A percentile compares a stretch with the other conserved stretches of the same genome.
Evolutionary conservation across 1,284 basidiomycete genomes (phyloP).

Genomic region (Phenoliferia sp.): DNA sequence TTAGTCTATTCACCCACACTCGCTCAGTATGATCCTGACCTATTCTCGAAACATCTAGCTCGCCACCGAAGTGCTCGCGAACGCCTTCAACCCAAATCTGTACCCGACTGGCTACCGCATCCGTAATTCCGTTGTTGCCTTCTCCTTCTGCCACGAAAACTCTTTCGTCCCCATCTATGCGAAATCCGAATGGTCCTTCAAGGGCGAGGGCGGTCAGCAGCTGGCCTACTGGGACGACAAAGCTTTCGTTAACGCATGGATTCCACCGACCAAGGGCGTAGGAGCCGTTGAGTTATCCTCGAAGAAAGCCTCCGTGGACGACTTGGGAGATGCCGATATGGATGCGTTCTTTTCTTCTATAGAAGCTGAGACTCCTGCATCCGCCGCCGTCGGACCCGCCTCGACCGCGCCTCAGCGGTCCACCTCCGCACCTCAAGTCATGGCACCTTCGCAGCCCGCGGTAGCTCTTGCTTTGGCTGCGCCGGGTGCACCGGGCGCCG

Average conservation of each 20-base stretch:
- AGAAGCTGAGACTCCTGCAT: slow-evolving; percentile 17
- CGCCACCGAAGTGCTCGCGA: slow-evolving; percentile 29
- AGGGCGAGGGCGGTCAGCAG: slow-evolving; percentile 21
- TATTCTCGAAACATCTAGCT: slow-evolving; percentile 39
- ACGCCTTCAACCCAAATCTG: slow-evolving; percentile 27
- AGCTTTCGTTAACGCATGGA: slow-evolving; percentile 28
- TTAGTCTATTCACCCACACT: slow-evolving; percentile 40
- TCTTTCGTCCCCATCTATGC: slow-evolving; percentile 36
- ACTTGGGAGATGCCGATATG: slow-evolving; percentile 29
- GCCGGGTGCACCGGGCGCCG: neutral
- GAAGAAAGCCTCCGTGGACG: slow-evolving; percentile 23
- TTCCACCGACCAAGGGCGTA: slow-evolving; percentile 10
- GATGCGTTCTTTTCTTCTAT: slow-evolving; percentile 35
- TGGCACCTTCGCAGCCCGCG: neutral
- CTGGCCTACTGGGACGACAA: slow-evolving; percentile 38
- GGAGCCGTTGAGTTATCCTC: slow-evolving; percentile 35
- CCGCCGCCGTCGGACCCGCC: neutral
- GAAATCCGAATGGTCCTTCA: slow-evolving; percentile 33
- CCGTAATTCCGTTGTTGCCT: slow-evolving; percentile 25
- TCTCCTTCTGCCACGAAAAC: slow-evolving; percentile 35
- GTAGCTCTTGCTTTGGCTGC: neutral
- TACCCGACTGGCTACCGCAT: slow-evolving; percentile 36
- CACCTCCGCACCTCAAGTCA: neutral
- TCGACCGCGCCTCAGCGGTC: neutral
- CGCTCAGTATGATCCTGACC: neutral